Evolutionary conservation across 768 basidiomycete genomes (phyloP), one percentile per base, ranked within the genome.

Genomic region (Mycena amicta): DNA sequence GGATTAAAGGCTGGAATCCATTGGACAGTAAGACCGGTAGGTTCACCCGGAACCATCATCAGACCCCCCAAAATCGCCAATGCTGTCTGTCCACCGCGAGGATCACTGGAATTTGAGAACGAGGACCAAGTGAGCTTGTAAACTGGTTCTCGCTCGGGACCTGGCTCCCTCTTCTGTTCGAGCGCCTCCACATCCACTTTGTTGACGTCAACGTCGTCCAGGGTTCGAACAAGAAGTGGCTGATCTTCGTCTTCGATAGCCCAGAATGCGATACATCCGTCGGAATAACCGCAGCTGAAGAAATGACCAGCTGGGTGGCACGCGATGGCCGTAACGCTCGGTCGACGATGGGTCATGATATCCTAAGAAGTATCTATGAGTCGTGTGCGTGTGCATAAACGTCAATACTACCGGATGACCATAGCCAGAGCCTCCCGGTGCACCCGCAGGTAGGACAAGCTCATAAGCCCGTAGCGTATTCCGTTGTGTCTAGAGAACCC

Each of bases 91-190:
- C 86, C 90, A 40, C 89, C 79, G 67, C 86, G 74, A 50, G 85
- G 78, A 75, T 88, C 85, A 3, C 78, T 67, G 2, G 84, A 84
- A 66, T 88, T 86, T 0, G 87, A 76, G 70, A 88, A 93, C 1
- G 83, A 82, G 55, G 88, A 90, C 94, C 93, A 97, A 0, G 89
- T 77, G 4, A 95, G 76, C 68, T 91, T 94, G 80, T 90, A 93
- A 30, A 97, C 83, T 3, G 94, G 91, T 66, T 95, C 93, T 63
- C 87, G 60, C 22, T 72, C 66, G 26, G 61, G 51, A 18, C 53
- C 52, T 30, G 61, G 51, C 3, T 57, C 66, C 3, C 78, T 68
- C 23, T 74, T 69, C 30, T 75, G 67, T 54, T 86, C 85, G 12
- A 88, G 68, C 50, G 72, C 70, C 3, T 72, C 70, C 1, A 75